phyloP scores from a whole-genome alignment of 441 rosid species.

The Corymbia calophylla region DNA sequence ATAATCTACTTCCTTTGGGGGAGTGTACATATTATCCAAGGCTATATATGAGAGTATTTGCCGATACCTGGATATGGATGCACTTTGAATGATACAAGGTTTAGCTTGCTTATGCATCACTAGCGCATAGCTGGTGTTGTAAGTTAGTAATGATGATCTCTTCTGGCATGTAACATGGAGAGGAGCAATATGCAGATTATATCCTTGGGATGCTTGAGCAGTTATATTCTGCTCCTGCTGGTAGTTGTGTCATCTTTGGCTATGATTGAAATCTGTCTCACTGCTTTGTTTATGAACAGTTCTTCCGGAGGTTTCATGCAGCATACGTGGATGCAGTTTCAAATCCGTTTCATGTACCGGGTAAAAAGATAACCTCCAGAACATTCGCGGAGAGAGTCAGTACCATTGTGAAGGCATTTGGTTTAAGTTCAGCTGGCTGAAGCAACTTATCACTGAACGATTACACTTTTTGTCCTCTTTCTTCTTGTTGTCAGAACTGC shows the following conservation, averaged over 20 bases:
- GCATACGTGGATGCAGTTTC: conserved; percentile 92
- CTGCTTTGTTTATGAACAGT: not conserved
- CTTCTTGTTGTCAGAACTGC: not conserved
- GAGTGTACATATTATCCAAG: not conserved
- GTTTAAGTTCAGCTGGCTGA: conserved; percentile 46
- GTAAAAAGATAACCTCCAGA: conserved; percentile 87
- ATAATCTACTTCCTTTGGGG: not conserved
- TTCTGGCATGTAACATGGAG: not conserved
- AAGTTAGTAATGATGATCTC: not conserved
- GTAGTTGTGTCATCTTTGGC: not conserved
- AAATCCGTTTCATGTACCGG: conserved; percentile 90
- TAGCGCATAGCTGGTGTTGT: not conserved
- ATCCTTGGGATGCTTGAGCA: not conserved
- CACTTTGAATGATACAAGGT: not conserved
- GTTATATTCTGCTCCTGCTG: not conserved
- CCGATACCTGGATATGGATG: not conserved
- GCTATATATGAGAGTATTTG: not conserved
- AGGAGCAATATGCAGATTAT: not conserved
- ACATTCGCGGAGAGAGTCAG: conserved; percentile 74
- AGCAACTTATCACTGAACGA: not conserved
- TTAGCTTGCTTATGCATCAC: not conserved
- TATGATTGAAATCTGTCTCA: not conserved
- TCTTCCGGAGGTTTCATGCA: not conserved
- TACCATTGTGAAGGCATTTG: conserved; percentile 80
- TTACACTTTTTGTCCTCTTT: not conserved